These are phyloP conservation scores for Magnolia officinalis DNA, from an alignment of 164 flowering plant species.

Conservation along the genomic window DNA sequence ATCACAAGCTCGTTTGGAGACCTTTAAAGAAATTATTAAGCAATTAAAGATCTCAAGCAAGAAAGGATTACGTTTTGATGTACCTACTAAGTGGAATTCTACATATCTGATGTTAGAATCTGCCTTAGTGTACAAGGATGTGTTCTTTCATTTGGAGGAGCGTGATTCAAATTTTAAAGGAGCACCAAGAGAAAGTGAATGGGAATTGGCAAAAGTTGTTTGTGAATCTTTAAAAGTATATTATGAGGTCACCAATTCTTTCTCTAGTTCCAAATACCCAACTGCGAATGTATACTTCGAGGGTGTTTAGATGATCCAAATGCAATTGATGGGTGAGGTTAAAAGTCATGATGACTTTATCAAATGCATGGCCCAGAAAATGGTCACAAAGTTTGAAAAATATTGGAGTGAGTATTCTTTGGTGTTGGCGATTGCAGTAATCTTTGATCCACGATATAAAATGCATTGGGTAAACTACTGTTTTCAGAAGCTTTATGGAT, in stretches of 20 bases:
- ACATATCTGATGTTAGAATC: conserved; percentile 1
- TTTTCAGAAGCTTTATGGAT: conserved; percentile 48
- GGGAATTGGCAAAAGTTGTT: conserved; percentile 56
- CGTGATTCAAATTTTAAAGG: conserved; percentile 36
- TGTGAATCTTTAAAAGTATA: conserved; percentile 48
- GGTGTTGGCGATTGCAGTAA: conserved; percentile 55
- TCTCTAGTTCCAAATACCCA: conserved; percentile 37
- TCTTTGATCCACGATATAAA: conserved; percentile 73
- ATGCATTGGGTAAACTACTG: conserved; percentile 73
- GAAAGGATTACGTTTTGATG: conserved; percentile 14
- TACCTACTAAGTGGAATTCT: conserved; percentile 2
- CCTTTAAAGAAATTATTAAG: background rate
- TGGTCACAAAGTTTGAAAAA: conserved; percentile 55
- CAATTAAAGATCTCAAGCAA: background rate
- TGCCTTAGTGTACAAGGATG: background rate
- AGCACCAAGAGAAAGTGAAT: conserved; percentile 49
- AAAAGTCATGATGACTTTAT: conserved; percentile 47
- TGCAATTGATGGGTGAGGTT: conserved; percentile 60
- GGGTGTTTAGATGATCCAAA: conserved; percentile 58
- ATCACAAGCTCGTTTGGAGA: background rate
- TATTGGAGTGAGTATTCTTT: conserved; percentile 69
- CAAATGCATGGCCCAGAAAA: conserved; percentile 47
- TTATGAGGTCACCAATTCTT: conserved; percentile 41
- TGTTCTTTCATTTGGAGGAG: conserved; percentile 35
- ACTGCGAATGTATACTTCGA: conserved; percentile 66